Percentiles rank a stretch among this genome's conserved stretches.
These are phyloP conservation scores for Escovopsis weberi DNA, from an alignment of 2,329 filamentous ascomycete genomes.

Conservation along the genomic window DNA sequence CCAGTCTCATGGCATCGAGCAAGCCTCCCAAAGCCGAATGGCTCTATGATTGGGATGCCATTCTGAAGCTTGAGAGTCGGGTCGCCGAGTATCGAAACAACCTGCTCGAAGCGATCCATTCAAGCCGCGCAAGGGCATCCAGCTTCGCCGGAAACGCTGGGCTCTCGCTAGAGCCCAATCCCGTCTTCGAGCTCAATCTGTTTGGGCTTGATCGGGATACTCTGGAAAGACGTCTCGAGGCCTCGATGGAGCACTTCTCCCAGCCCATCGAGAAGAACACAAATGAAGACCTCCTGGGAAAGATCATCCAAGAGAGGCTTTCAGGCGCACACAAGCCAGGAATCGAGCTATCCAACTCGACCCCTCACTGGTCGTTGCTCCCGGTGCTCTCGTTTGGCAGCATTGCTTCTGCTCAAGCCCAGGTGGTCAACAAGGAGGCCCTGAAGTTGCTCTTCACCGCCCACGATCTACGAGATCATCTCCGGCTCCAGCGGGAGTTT, in stretches of 20 bases:
- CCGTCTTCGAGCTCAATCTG: conserved; percentile 1
- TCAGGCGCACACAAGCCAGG: conserved; percentile 14
- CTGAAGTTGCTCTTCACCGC: conserved; percentile 60
- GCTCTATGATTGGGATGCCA: conserved; percentile 58
- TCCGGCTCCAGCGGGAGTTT: conserved; percentile 63
- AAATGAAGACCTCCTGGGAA: conserved; percentile 22
- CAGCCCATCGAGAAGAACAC: conserved; percentile 15
- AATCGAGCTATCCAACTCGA: conserved; percentile 18
- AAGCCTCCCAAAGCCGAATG: conserved; percentile 47
- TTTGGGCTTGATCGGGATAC: conserved; percentile 33
- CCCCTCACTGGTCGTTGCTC: conserved; percentile 42
- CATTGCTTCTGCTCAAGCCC: conserved; percentile 58
- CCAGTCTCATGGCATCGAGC: conserved; percentile 29
- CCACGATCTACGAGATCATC: conserved; percentile 57
- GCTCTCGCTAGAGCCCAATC: conserved; percentile 4
- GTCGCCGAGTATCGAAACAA: conserved; percentile 27
- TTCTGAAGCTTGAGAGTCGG: conserved; percentile 47
- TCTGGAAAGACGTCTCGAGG: conserved; percentile 32
- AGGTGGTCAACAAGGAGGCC: conserved; percentile 62
- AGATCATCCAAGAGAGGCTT: conserved; percentile 26
- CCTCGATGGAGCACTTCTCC: conserved; percentile 33
- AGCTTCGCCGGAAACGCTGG: not conserved
- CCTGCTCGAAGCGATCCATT: conserved; percentile 13
- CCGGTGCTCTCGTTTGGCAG: conserved; percentile 64
- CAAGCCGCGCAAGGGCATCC: conserved; percentile 1